Evolutionary conservation across 805 yeast genomes (phyloP).

Genomic region (Scheffersomyces coipomensis): DNA sequence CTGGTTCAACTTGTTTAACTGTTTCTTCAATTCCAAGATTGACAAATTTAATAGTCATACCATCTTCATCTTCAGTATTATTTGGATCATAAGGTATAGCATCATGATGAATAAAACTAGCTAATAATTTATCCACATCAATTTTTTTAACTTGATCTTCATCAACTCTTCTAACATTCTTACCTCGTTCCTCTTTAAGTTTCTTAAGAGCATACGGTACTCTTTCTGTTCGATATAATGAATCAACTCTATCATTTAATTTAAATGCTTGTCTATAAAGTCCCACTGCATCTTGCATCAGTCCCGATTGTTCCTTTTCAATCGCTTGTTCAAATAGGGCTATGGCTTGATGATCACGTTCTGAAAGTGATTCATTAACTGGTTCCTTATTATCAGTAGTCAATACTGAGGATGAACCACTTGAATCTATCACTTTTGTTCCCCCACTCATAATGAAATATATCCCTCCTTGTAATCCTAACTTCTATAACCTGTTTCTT

Average conservation of each 20-base stretch:
- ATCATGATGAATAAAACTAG: conserved; percentile 29
- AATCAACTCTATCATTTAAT: conserved; percentile 60
- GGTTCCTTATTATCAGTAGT: background rate
- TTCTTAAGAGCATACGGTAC: conserved; percentile 40
- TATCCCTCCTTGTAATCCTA: no score
- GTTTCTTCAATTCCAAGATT: conserved; percentile 21
- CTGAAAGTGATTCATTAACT: conserved; percentile 1
- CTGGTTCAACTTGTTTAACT: conserved; percentile 14
- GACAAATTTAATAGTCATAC: conserved; percentile 23
- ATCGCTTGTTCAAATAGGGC: conserved; percentile 68
- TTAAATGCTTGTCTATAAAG: conserved; percentile 71
- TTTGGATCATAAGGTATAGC: conserved; percentile 24
- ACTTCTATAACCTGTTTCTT: no score
- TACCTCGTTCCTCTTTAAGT: conserved; percentile 21
- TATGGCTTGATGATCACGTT: conserved; percentile 46
- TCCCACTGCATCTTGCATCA: conserved; percentile 78
- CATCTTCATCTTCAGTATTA: conserved; percentile 14
- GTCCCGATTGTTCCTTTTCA: conserved; percentile 68
- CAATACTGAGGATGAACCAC: background rate
- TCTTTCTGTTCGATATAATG: conserved; percentile 57
- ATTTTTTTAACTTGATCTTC: conserved; percentile 36
- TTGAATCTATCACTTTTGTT: background rate
- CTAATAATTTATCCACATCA: conserved; percentile 40
- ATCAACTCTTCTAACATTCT: conserved; percentile 31
- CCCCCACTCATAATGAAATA: background rate